Percentiles rank a stretch among this genome's conserved stretches.
Conservation (phyloP, 768 basidiomycete genomes). For the Boletus vinaceobasis region DNA sequence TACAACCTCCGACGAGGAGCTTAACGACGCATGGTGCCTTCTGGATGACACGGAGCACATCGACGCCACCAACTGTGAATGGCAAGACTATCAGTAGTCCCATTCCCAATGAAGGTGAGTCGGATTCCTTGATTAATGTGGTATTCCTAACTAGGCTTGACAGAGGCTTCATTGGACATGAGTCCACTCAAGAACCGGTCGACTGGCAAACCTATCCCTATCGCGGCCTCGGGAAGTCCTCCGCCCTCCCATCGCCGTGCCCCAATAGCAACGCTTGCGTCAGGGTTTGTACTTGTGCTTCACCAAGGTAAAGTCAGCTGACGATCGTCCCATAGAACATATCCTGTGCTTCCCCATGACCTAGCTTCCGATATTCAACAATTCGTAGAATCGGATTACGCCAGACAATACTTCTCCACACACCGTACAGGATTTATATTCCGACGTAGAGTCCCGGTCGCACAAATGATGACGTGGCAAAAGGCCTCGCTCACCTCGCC, state of each 20-base stretch:
- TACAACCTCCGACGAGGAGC: constrained; percentile 45
- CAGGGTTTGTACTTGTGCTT: constrained; percentile 50
- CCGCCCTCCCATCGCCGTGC: constrained; percentile 14
- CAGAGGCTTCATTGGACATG: constrained; percentile 68
- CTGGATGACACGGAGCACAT: constrained; percentile 34
- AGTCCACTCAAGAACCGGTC: constrained; percentile 70
- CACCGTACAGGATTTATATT: constrained; percentile 90
- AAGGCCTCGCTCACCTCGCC: constrained; percentile 72
- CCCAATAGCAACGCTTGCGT: constrained; percentile 49
- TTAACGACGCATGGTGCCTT: constrained; percentile 33
- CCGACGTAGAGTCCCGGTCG: constrained; percentile 74
- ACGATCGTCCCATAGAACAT: constrained; percentile 45
- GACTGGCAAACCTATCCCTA: constrained; percentile 59
- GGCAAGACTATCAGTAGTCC: constrained; percentile 70
- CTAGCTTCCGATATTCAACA: constrained; percentile 83
- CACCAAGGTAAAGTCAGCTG: background rate
- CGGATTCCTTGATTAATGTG: background rate
- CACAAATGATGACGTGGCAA: constrained; percentile 90
- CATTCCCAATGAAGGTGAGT: constrained; percentile 64
- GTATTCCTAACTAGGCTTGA: constrained; percentile 1
- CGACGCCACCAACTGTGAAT: constrained; percentile 44
- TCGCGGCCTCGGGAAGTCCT: constrained; percentile 39
- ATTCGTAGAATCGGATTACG: constrained; percentile 84
- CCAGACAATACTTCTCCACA: constrained; percentile 83
- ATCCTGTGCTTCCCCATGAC: constrained; percentile 75